Conservation (phyloP, 2,329 filamentous ascomycete genomes). For the Penicillium sp. region DNA sequence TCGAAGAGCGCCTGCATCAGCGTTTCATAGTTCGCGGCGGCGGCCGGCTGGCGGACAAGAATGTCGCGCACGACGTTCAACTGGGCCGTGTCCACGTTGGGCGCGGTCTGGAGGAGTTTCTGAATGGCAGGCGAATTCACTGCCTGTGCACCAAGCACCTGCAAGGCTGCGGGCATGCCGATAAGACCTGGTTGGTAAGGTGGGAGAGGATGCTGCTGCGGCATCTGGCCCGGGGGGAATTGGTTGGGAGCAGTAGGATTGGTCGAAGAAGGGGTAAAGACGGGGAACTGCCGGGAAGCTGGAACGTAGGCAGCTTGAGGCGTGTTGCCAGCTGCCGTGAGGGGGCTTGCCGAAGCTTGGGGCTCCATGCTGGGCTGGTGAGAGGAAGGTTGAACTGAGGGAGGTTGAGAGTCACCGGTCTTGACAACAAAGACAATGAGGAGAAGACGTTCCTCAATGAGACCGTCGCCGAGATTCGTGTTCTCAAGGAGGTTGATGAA, state of each 20-base stretch:
- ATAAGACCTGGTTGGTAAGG: conserved; percentile 31
- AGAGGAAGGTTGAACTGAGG: conserved; percentile 43
- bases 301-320: conserved; percentile 17
- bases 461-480: conserved; percentile 68
- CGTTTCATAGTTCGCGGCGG: conserved; percentile 58
- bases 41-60: conserved; percentile 64
- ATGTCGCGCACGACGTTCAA: conserved; percentile 72
- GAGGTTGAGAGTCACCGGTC: conserved; percentile 50
- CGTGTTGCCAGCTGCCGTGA: conserved; percentile 30
- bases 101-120: conserved; percentile 69
- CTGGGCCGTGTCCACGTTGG: conserved; percentile 67
- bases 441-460: conserved; percentile 72
- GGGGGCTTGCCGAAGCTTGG: conserved; percentile 32
- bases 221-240: conserved; percentile 18
- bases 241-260: conserved; percentile 19
- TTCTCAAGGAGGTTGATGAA: conserved; percentile 88
- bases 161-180: conserved; percentile 59
- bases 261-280: conserved; percentile 7
- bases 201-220: conserved; percentile 7
- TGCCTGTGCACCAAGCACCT: conserved; percentile 63
- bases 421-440: conserved; percentile 83
- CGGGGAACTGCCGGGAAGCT: conserved; percentile 25
- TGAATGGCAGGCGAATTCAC: conserved; percentile 65
- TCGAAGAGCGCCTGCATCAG: conserved; percentile 45
- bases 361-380: conserved; percentile 39